Conservation (phyloP, 2,329 filamentous ascomycete species). For the Colletotrichum limetticola region DNA sequence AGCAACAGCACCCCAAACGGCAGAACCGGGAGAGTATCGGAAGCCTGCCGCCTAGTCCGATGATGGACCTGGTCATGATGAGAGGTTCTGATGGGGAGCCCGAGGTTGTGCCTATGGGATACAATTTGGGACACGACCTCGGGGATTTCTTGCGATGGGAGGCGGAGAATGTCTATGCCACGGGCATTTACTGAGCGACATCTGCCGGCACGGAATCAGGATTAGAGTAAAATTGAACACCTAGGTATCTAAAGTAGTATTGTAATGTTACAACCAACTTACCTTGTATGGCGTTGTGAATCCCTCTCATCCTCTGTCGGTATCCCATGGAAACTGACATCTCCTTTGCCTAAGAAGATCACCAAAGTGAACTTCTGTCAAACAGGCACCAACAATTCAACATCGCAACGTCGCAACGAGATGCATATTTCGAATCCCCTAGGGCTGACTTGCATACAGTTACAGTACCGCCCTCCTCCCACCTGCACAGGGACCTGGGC, state of each 20-base stretch:
- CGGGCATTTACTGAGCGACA: background rate
- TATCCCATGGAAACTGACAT: background rate
- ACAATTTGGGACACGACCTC: slow-evolving; percentile 68
- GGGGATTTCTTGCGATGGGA: slow-evolving; percentile 70
- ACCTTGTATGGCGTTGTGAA: background rate
- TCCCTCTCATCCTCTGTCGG: no score
- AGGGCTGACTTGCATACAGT: background rate
- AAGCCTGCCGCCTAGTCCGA: slow-evolving; percentile 60
- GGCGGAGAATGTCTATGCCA: slow-evolving; percentile 58
- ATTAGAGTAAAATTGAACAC: background rate
- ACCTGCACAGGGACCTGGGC: background rate
- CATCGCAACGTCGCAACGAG: background rate
- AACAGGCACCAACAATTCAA: background rate
- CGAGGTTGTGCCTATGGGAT: slow-evolving; percentile 66
- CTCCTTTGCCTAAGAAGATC: background rate
- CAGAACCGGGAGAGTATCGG: slow-evolving; percentile 41
- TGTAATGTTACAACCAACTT: background rate
- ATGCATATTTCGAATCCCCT: background rate
- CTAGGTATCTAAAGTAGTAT: background rate
- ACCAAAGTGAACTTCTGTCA: background rate
- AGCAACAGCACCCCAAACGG: slow-evolving; percentile 41
- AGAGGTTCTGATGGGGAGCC: slow-evolving; percentile 43
- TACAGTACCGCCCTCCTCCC: background rate
- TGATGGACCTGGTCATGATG: slow-evolving; percentile 58
- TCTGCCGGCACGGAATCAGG: background rate